These are phyloP conservation scores for Musa balbisiana DNA, from an alignment of 202 grass and related monocot species.

Conservation along the genomic window DNA sequence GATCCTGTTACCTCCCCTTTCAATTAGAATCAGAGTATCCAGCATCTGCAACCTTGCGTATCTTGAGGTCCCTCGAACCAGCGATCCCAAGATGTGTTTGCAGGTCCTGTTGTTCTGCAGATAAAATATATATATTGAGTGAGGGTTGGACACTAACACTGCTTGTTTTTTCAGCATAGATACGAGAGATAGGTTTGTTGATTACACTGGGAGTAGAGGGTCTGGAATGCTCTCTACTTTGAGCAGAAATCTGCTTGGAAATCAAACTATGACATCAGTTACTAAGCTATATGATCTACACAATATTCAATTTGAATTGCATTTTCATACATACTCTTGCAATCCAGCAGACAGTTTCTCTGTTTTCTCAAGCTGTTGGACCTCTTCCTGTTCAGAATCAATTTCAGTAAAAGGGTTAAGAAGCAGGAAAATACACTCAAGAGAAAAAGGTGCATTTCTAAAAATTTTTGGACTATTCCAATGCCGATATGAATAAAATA, in stretches of 20 bases:
- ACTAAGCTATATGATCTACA: neutral
- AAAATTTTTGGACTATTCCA: too few relatives aligned
- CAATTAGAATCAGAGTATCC: slow-evolving; percentile 53
- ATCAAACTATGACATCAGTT: neutral
- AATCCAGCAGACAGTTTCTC: slow-evolving; percentile 59
- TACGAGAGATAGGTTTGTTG: slow-evolving; percentile 1
- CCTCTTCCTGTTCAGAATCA: slow-evolving; percentile 46
- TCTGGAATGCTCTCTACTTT: slow-evolving; percentile 54
- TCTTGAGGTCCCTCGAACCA: slow-evolving; percentile 92
- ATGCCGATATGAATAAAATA: too few relatives aligned
- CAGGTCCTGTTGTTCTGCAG: slow-evolving; percentile 60
- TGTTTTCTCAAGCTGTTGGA: slow-evolving; percentile 57
- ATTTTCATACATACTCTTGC: slow-evolving; percentile 52
- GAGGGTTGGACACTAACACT: too few relatives aligned
- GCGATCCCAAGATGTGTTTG: slow-evolving; percentile 55
- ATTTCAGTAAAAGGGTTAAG: neutral
- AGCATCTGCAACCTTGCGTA: slow-evolving; percentile 66
- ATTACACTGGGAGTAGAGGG: slow-evolving; percentile 82
- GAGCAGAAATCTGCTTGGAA: slow-evolving; percentile 37
- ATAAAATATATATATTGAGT: neutral
- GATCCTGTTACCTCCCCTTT: neutral
- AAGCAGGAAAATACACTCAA: too few relatives aligned
- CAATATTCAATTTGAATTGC: neutral
- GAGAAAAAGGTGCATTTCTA: too few relatives aligned
- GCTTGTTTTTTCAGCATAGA: neutral